These are phyloP conservation scores for Aspergillus novoparasiticus DNA, from an alignment of 2,329 filamentous ascomycete genomes.

Conservation along the genomic window DNA sequence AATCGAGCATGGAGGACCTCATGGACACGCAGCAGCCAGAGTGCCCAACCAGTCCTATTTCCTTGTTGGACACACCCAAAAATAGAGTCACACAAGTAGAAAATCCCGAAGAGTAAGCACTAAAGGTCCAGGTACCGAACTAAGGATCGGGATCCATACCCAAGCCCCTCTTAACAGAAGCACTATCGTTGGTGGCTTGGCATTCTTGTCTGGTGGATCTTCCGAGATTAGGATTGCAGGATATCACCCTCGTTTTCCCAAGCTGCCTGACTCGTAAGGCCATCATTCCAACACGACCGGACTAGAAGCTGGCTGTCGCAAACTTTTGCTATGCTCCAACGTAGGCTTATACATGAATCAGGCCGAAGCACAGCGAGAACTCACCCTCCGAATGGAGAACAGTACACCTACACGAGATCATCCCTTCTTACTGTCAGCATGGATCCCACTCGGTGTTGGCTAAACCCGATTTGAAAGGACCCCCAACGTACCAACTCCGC, in stretches of 20 bases:
- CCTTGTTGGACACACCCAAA: not conserved
- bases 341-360: not conserved
- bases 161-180: not conserved
- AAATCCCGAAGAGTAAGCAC: not conserved
- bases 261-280: not conserved
- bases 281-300: not conserved
- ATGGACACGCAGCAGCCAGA: not conserved
- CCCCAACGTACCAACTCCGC: not conserved
- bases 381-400: not conserved
- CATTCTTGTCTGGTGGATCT: not conserved
- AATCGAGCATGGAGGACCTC: not conserved
- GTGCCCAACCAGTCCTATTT: not conserved
- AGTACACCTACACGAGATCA: not conserved
- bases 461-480: not conserved
- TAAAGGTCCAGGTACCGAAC: not conserved
- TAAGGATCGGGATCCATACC: not conserved
- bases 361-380: not conserved
- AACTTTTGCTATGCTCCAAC: not conserved
- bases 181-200: not conserved
- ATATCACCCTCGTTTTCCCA: not conserved
- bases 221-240: not conserved
- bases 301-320: not conserved
- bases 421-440: not conserved
- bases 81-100: not conserved
- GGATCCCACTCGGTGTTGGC: not conserved